Percentiles rank a stretch among this genome's conserved stretches.
phyloP scores from a whole-genome alignment of 2,329 filamentous ascomycete species.

The Fusarium chlamydosporum region DNA sequence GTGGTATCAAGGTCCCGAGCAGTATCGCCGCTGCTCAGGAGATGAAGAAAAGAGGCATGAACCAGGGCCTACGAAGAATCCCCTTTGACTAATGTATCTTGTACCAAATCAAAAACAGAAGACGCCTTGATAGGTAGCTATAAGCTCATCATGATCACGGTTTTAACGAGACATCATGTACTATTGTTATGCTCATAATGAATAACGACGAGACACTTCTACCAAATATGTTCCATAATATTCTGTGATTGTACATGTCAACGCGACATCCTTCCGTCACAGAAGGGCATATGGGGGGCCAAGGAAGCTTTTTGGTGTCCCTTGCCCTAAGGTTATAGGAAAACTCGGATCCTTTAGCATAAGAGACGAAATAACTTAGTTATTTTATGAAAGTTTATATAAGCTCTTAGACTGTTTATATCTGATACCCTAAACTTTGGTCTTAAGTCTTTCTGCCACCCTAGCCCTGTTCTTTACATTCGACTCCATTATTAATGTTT shows the following conservation, averaged over 20 bases:
- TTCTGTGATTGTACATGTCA: background rate
- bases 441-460: too few relatives aligned
- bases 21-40: constrained; percentile 92
- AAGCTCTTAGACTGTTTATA: too few relatives aligned
- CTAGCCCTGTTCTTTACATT: too few relatives aligned
- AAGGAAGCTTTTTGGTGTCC: too few relatives aligned
- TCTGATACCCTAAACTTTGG: too few relatives aligned
- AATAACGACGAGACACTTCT: constrained; percentile 10
- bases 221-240: background rate
- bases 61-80: constrained; percentile 76
- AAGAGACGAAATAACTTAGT: too few relatives aligned
- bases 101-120: constrained; percentile 13
- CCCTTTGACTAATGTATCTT: constrained; percentile 78
- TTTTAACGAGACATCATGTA: background rate
- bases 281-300: too few relatives aligned
- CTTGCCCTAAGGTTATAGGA: too few relatives aligned
- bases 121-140: background rate
- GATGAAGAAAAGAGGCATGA: constrained; percentile 79
- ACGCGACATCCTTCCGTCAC: background rate
- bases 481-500: background rate
- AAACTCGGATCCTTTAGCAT: too few relatives aligned
- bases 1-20: constrained; percentile 96
- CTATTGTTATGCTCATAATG: constrained; percentile 9
- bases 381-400: too few relatives aligned
- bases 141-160: too few relatives aligned